phyloP scores from a whole-genome alignment of 257 asterid species.

The Nicotiana attenuata region DNA sequence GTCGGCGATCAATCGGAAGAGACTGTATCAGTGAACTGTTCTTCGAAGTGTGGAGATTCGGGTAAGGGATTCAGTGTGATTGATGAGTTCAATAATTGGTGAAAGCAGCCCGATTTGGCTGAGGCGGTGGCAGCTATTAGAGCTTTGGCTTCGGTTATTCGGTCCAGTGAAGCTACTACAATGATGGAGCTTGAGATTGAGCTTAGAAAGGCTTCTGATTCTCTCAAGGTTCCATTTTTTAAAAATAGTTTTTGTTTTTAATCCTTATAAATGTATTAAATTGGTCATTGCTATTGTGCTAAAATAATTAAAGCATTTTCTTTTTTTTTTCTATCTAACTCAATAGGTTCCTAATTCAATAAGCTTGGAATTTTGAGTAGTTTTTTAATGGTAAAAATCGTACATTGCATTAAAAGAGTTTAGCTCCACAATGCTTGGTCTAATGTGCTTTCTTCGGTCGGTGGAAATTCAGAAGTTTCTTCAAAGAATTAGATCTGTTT shows the following conservation, averaged over 20 bases:
- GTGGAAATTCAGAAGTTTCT: background rate
- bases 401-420: background rate
- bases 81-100: conserved; percentile 80
- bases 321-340: background rate
- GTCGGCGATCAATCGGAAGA: conserved; percentile 33
- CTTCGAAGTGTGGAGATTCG: conserved; percentile 22
- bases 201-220: conserved; percentile 82
- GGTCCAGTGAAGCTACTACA: conserved; percentile 78
- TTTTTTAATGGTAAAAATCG: background rate
- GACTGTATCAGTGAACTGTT: conserved; percentile 21
- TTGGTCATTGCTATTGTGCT: background rate
- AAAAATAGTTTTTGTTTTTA: background rate
- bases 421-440: background rate
- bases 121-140: conserved; percentile 98
- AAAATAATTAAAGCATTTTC: background rate
- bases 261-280: background rate
- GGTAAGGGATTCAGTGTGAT: conserved; percentile 51
- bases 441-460: background rate
- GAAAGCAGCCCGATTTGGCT: conserved; percentile 87
- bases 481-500: background rate
- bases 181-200: conserved; percentile 95
- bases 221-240: conserved; percentile 52
- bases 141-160: conserved; percentile 88
- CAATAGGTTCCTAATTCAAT: background rate
- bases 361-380: background rate